Conservation (phyloP, 2,329 filamentous ascomycete genomes). For the Macrophomina pseudophaseolina region DNA sequence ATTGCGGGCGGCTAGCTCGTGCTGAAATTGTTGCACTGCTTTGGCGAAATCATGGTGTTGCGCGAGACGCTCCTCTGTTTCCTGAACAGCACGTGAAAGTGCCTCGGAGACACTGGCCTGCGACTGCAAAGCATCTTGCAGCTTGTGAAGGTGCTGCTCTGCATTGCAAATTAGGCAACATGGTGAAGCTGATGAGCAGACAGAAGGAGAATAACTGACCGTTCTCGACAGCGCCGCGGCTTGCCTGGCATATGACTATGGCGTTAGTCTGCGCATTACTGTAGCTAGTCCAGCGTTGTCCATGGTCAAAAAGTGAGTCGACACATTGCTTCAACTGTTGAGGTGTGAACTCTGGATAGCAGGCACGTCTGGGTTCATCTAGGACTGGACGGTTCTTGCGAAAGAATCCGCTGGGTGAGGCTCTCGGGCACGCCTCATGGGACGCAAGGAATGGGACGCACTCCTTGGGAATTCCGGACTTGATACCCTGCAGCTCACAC, state of each 20-base stretch:
- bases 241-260: conserved; percentile 66
- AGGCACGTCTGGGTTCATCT: conserved; percentile 33
- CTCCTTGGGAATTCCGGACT: conserved; percentile 54
- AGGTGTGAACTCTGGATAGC: conserved; percentile 41
- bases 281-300: conserved; percentile 69
- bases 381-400: conserved; percentile 17
- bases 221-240: conserved; percentile 63
- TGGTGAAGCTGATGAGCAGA: neutral
- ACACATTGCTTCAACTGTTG: conserved; percentile 57
- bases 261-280: conserved; percentile 67
- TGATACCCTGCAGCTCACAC: conserved; percentile 64
- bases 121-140: conserved; percentile 41
- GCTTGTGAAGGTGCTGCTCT: conserved; percentile 37
- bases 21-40: conserved; percentile 33
- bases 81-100: conserved; percentile 34
- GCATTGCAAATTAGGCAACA: neutral
- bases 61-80: conserved; percentile 34
- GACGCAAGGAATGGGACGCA: conserved; percentile 58
- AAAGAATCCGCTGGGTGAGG: conserved; percentile 33
- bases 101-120: conserved; percentile 33
- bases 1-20: conserved; percentile 3
- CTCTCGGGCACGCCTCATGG: conserved; percentile 37
- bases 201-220: conserved; percentile 38
- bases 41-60: conserved; percentile 36
- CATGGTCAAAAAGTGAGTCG: conserved; percentile 57